phyloP scores from a whole-genome alignment of 441 rosid genomes.

The Gossypium davidsonii region DNA sequence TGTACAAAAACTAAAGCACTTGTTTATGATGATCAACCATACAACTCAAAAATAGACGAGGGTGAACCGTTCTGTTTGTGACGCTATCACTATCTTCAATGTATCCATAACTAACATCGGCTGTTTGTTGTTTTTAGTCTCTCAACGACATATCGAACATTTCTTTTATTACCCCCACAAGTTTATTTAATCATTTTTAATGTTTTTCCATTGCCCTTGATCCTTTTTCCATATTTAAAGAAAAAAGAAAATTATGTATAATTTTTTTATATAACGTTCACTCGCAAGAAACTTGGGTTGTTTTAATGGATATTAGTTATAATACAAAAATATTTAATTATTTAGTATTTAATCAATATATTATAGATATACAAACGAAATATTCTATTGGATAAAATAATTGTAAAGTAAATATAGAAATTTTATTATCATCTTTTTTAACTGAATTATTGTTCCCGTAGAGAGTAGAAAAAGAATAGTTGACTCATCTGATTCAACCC shows the following conservation, averaged over 20 bases:
- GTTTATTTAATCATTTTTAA: not conserved
- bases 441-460: too few species aligned
- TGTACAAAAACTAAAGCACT: constrained; percentile 26
- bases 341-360: too few species aligned
- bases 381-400: too few species aligned
- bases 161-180: not conserved
- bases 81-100: not conserved
- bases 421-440: too few species aligned
- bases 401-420: too few species aligned
- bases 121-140: not conserved
- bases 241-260: too few species aligned
- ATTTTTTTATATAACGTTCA: not conserved
- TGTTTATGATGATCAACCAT: not conserved
- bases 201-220: not conserved
- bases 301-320: not conserved
- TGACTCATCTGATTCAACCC: too few species aligned
- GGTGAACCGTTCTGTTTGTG: not conserved
- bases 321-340: too few species aligned
- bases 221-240: too few species aligned
- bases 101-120: not conserved
- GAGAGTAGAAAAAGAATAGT: too few species aligned
- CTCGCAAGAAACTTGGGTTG: not conserved
- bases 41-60: not conserved
- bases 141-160: not conserved
- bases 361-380: too few species aligned